Evolutionary conservation across 2,329 filamentous ascomycete genomes (phyloP).

Genomic region (Daldinia eschscholtzii): DNA sequence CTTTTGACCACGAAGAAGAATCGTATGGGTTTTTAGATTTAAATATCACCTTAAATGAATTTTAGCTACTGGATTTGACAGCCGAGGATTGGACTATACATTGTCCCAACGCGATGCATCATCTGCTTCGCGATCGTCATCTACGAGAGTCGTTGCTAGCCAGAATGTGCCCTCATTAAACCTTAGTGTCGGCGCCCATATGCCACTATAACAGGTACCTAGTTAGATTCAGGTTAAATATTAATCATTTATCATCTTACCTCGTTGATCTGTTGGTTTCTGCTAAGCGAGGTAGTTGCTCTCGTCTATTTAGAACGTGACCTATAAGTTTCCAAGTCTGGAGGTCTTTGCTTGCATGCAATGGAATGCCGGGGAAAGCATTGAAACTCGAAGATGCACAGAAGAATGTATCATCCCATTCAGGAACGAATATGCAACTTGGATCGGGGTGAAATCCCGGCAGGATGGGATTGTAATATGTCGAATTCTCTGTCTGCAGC

Average conservation of each 20-base stretch:
- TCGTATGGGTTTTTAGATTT: constrained; percentile 59
- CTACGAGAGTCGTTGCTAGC: constrained; percentile 58
- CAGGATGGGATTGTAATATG: constrained; percentile 59
- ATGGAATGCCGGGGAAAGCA: constrained; percentile 59
- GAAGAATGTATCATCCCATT: constrained; percentile 57
- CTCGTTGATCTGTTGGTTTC: constrained; percentile 51
- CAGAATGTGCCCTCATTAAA: constrained; percentile 60
- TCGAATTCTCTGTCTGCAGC: constrained; percentile 43
- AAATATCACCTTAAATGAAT: constrained; percentile 59
- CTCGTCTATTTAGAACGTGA: constrained; percentile 48
- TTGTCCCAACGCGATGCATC: constrained; percentile 54
- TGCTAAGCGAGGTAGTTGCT: constrained; percentile 48
- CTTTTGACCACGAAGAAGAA: constrained; percentile 60
- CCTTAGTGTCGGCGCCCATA: constrained; percentile 63
- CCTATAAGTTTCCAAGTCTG: constrained; percentile 55
- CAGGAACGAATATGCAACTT: constrained; percentile 57
- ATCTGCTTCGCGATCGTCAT: constrained; percentile 50
- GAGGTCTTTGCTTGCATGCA: constrained; percentile 60
- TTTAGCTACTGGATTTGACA: background rate
- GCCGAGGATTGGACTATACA: constrained; percentile 35
- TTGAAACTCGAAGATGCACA: constrained; percentile 61
- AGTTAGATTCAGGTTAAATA: constrained; percentile 20
- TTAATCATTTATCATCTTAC: constrained; percentile 16
- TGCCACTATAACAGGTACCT: constrained; percentile 54
- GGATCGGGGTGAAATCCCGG: constrained; percentile 62